These are phyloP conservation scores for Arthrobotrys conoides DNA, from an alignment of 2,329 filamentous ascomycete species.

Conservation along the genomic window DNA sequence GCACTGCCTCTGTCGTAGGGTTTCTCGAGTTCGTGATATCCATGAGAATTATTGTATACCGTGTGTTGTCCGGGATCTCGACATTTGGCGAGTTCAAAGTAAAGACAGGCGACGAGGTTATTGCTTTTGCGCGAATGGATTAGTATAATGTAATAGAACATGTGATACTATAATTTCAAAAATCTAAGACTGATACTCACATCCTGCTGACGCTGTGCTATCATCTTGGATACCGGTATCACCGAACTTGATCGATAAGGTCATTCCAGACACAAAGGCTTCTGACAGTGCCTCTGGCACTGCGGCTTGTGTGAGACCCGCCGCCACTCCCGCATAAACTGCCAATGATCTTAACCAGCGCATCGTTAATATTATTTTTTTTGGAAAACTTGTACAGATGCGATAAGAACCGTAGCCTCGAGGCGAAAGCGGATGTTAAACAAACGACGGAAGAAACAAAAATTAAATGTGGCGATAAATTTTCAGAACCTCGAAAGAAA, in stretches of 20 bases:
- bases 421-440: slow-evolving; percentile 27
- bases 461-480: slow-evolving; percentile 35
- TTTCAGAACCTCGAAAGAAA: slow-evolving; percentile 30
- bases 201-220: slow-evolving; percentile 37
- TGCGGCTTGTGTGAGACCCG: slow-evolving; percentile 33
- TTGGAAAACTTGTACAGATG: slow-evolving; percentile 25
- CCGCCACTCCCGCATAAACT: slow-evolving; percentile 40
- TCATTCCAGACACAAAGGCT: slow-evolving; percentile 51
- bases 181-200: slow-evolving; percentile 36
- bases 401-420: slow-evolving; percentile 46
- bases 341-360: slow-evolving; percentile 57
- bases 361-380: slow-evolving; percentile 27
- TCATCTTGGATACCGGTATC: slow-evolving; percentile 37
- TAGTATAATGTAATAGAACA: slow-evolving; percentile 15
- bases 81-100: slow-evolving; percentile 38
- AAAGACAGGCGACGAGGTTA: slow-evolving; percentile 47
- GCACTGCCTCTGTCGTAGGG: slow-evolving; percentile 36
- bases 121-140: slow-evolving; percentile 30
- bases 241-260: slow-evolving; percentile 48
- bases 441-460: slow-evolving; percentile 37
- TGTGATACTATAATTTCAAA: not conserved
- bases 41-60: slow-evolving; percentile 51
- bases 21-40: slow-evolving; percentile 51
- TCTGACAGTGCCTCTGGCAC: slow-evolving; percentile 50
- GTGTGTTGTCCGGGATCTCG: slow-evolving; percentile 49